Evolutionary conservation across 2,329 filamentous ascomycete species (phyloP), one percentile per base, ranked within the genome.

Genomic region (Aschersonia sp.): DNA sequence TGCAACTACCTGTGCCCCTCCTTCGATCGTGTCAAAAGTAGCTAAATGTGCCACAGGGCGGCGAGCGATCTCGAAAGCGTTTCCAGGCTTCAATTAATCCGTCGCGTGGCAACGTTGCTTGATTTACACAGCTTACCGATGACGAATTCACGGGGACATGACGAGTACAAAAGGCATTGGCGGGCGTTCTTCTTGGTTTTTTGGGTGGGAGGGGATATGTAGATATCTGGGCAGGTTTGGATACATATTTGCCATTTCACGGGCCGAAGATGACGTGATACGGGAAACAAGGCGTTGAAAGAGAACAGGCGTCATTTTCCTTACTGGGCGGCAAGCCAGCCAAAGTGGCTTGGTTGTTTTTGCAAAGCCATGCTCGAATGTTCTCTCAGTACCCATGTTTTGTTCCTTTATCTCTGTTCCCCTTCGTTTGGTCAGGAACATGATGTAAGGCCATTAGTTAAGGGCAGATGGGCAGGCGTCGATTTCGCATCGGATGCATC

Each of bases 51-150:
- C 12, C 6, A 31, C 20, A 51, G 50, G 47, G 50, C 45, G 46
- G 31, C 50, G 48, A 47, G 50, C 45, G 6, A 47, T 51, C 31
- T 51, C 46, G 6, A 51, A 46, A 40, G 50, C 47, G n/a, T 51
- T 51, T 40, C 50, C 50, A 9, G 50, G 50, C 28, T 51, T 51
- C 31, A 45, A 43, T 42, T 42, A 42, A 20, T 42, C 20, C 20
- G 35, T 7, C 35, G 12, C 12, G 7, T 12, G 6, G 35, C 35
- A 38, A 38, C 35, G 7, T 7, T 38, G 35, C 35, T 38, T 20
- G 20, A 20, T 20, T 20, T 20, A 20, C 20, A 20, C 20, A 20
- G 20, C 20, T 20, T 20, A 20, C 35, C 35, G 35, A 40, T 12
- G 40, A 20, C 40, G 40, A 29, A 9, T 43, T n/a, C n/a, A 9